Evolutionary conservation across 495 filamentous ascomycete genomes (phyloP), one percentile per base, ranked within the genome.

Genomic region (Trichocladium uniseriatum): DNA sequence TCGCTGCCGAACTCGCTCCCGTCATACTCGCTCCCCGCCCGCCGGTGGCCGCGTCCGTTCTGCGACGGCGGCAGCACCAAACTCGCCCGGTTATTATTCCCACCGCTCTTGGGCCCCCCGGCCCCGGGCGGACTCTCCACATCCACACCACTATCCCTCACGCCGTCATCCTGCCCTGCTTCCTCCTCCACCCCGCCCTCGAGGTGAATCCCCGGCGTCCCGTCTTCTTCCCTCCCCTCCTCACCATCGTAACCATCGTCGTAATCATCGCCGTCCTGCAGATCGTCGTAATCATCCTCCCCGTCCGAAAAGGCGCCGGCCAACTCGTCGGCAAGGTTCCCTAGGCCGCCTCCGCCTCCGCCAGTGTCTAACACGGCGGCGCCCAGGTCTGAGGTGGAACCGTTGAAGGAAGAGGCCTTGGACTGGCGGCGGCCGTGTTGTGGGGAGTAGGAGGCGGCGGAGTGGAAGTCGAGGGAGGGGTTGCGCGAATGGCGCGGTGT

Each of bases 261-360:
- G 37, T 82, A 81, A 38, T 80, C 5, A 5, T 10, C 27, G 27
- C 10, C 27, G 10, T 29, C 27, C 27, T 29, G 5, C n/a, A n/a
- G n/a, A 29, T 29, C 74, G 48, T 79, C 82, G 66, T 80, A 74
- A 67, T 79, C 75, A 19, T 73, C 73, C 22, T 77, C 73, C 13
- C 61, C 70, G 42, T 76, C 77, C 13, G 74, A 79, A 53, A 79
- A 75, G 9, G 74, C 74, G 47, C 78, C 81, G 14, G 78, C 81
- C 21, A 85, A 67, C 57, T 92, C 87, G 54, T 94, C 89, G 11
- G 89, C 88, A 15, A 96, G 69, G 53, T 85, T 94, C 29, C 88
- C 89, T 16, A 92, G 67, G 0, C 86, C 86, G 28, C 80, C 81
- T 27, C 59, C 52, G 52, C 63, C 64, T 3, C 54, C 62, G 36